Evolutionary conservation across 129 eudicot species (phyloP), one percentile per base, ranked within the genome.

Genomic region (Escallonia herrerae): DNA sequence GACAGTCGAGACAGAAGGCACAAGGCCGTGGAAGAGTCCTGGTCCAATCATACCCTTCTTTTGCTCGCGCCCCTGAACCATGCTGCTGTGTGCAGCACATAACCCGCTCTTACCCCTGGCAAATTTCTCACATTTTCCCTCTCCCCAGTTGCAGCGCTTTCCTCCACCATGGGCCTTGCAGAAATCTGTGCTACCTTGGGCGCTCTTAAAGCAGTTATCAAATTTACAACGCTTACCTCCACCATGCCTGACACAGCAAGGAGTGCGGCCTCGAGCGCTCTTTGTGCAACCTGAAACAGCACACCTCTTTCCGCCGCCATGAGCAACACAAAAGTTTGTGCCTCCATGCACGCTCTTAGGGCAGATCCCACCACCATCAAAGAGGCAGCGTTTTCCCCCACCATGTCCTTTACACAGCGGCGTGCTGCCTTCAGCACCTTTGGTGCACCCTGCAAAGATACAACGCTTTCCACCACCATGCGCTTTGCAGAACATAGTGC

Each of bases 281-380:
- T 88, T 93, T 13, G 89, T 85, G 69, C 98, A 93, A 3, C 95
- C 96, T 2, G 89, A 68, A 7, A 93, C 82, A 0, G 87, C 65
- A 61, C 98, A 91, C 74, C 97, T 51, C 51, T 91, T 91, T 47
- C 97, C 97, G 8, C 97, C 97, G 22, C 97, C 97, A 46, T 91
- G 98, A 5, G 98, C 98, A 3, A 93, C 98, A 11, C 98, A 93
- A 44, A 77, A 93, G 55, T 80, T 88, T 3, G 98, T 93, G 15
- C 98, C 96, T 5, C 98, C 98, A 7, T 93, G 98, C 4, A 93
- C 98, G 14, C 98, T 93, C 64, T 93, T 93, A 4, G 98, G 96
- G 80, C 98, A 93, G 6, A 93, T 93, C 52, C 98, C 96, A 15
- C 98, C 98, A 10, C 98, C 98, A 33, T 93, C 96, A 38, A 78